Evolutionary conservation across 805 yeast species (phyloP), one percentile per base, ranked within the genome.

Genomic region (Saccharomycopsis vini): DNA sequence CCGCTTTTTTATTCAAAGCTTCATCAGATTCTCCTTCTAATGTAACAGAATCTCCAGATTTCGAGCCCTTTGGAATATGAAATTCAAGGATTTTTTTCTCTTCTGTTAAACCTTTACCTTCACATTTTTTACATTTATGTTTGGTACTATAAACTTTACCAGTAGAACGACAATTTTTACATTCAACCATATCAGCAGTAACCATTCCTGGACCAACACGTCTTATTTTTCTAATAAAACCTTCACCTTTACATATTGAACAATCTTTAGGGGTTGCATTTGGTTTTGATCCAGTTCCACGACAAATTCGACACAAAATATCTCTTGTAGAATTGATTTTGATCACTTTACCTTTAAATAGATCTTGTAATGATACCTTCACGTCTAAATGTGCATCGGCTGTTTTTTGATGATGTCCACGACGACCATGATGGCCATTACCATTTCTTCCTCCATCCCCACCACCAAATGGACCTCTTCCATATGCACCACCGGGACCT

Each of bases 261-360:
- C 97, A 92, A 31, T 56, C 56, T 33, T 69, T 68, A 18, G 70
- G 60, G 7, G 62, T 67, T 3, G 89, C 81, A 51, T 72, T 65
- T 50, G 77, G 62, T 50, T 73, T 77, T 46, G 83, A 79, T 2
- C 97, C 97, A 0, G 73, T 62, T 2, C 97, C 97, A 33, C 70
- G 64, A 63, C 98, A 90, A 30, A 62, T 56, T 3, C 69, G 60
- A 66, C 98, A 90, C 1, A 88, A 62, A 7, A 82, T 68, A 54
- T 82, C 75, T 58, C 96, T 73, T 2, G 81, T 75, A 2, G 83
- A 72, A 3, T 83, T 72, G 55, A 84, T 73, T 56, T 84, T 84
- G 50, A 88, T 71, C 6, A 79, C 75, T 58, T 85, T 85, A 3
- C 97, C 96, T 51, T 76, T 77, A 67, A 75, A 88, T 35, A 85